Evolutionary conservation across 2,329 filamentous ascomycete genomes (phyloP).

Genomic region (Alternaria ventricosa): DNA sequence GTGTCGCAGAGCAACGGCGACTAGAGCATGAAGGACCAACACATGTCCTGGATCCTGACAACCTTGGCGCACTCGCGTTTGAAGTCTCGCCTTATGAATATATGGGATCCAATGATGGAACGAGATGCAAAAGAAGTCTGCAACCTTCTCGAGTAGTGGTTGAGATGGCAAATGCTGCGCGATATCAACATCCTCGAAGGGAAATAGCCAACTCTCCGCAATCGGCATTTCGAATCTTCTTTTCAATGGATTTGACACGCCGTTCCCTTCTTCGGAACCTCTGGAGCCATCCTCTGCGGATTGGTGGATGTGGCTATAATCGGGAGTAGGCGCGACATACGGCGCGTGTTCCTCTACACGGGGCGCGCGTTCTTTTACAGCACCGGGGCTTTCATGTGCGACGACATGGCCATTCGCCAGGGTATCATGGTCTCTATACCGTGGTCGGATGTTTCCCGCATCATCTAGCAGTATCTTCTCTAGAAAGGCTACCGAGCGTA

Average conservation of each 20-base stretch:
- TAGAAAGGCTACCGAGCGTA: conserved; percentile 32
- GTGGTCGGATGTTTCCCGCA: conserved; percentile 29
- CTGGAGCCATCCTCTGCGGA: background rate
- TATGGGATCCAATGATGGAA: conserved; percentile 48
- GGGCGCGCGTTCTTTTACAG: background rate
- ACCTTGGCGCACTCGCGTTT: conserved; percentile 27
- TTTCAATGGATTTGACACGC: conserved; percentile 27
- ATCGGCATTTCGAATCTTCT: conserved; percentile 29
- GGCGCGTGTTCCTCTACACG: conserved; percentile 5
- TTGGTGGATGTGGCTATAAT: background rate
- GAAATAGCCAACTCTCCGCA: conserved; percentile 23
- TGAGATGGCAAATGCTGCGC: conserved; percentile 36
- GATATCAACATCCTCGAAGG: conserved; percentile 29
- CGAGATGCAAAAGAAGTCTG: conserved; percentile 39
- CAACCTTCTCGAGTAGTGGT: conserved; percentile 32
- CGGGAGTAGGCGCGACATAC: background rate
- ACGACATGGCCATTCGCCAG: background rate
- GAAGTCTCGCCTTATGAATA: conserved; percentile 40
- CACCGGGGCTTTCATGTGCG: background rate
- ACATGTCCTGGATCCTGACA: conserved; percentile 21
- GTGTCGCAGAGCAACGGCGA: conserved; percentile 38
- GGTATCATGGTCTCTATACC: conserved; percentile 20
- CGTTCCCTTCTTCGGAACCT: background rate
- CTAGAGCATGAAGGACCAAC: conserved; percentile 39
- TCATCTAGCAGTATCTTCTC: conserved; percentile 41